Conservation (phyloP, 495 filamentous ascomycete genomes). For the Penicillium robsamsonii region DNA sequence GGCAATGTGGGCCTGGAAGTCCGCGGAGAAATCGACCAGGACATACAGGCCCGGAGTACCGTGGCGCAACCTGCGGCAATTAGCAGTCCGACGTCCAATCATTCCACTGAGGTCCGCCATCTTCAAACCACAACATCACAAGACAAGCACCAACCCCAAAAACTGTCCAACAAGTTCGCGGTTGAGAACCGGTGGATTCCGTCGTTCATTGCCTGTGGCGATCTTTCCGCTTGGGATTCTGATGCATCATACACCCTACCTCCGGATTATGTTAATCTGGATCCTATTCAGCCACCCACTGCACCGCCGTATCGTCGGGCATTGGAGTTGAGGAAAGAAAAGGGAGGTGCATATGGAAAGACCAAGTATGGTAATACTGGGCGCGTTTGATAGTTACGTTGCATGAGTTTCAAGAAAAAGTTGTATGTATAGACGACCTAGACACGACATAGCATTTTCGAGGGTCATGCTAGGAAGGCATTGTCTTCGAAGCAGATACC, state of each 20-base stretch:
- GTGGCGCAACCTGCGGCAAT: neutral
- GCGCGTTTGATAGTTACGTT: slow-evolving; percentile 24
- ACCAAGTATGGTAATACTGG: slow-evolving; percentile 49
- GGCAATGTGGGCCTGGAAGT: slow-evolving; percentile 65
- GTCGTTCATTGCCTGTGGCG: slow-evolving; percentile 92
- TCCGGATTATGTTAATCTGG: slow-evolving; percentile 70
- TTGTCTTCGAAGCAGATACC: slow-evolving; percentile 12
- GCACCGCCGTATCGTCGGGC: slow-evolving; percentile 92
- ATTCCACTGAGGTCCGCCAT: slow-evolving; percentile 25
- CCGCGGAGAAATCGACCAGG: slow-evolving; percentile 46
- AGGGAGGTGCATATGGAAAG: slow-evolving; percentile 80
- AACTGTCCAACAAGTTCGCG: slow-evolving; percentile 33
- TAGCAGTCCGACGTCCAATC: slow-evolving; percentile 9
- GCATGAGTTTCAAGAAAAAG: slow-evolving; percentile 4
- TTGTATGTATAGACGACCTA: slow-evolving; percentile 17
- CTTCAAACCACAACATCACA: slow-evolving; percentile 30
- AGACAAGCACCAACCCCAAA: slow-evolving; percentile 25
- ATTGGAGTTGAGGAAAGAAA: slow-evolving; percentile 74
- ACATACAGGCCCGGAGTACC: slow-evolving; percentile 28
- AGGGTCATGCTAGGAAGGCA: neutral
- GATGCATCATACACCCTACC: slow-evolving; percentile 91
- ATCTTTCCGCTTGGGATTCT: slow-evolving; percentile 89
- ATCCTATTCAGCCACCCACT: slow-evolving; percentile 94
- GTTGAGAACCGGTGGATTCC: slow-evolving; percentile 72
- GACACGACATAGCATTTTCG: slow-evolving; percentile 14